Base-by-base conservation (phyloP, 768 basidiomycete species). In the Basidioascus undulatus region DNA sequence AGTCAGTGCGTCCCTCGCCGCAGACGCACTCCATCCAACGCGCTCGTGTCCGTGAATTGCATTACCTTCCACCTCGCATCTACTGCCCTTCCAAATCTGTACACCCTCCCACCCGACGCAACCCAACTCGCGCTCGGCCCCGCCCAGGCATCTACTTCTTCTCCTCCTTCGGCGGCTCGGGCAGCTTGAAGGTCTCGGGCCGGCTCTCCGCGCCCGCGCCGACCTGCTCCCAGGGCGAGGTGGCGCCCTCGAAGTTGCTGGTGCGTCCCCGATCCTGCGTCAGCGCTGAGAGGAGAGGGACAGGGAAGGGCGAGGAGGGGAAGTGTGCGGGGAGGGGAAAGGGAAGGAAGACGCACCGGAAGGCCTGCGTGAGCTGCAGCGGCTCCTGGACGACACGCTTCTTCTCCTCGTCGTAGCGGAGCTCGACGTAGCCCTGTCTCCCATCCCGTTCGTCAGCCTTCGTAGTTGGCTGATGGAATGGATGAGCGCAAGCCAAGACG, bases 301-400 rank as follows among this genome's bases (percentile, higher is more conserved):
- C 40, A 25, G 24, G 40, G 13, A 44, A 19, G 28, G 32, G 16
- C 32, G 24, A 24, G 10, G 39, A 34, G 31, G 35, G 25, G 37
- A 27, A 5, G 37, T 25, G 26, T 13, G 21, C 28, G 18, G 25
- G 25, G 18, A 19, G 20, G 19, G 26, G 1, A 32, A 39, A 11
- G 36, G 37, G n/a, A 11, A 24, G 13, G 16, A 23, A 35, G 35
- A 30, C 65, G 45, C 51, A 86, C 84, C 84, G 73, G 76, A 89
- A 98, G 33, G 92, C 89, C 56, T 98, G 92, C 2, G 89, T 86
- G 44, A 98, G 68, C 57, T 98, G 92, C 35, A 98, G 66, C 27
- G 92, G 92, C 57, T 98, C 92, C 28, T 94, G 92, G 27, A 92
- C 83, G 41, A 94, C 83, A 30, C 87, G 79, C 61, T 94, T 94